A percentile compares a stretch with the other conserved stretches of the same genome.
Conservation (phyloP, 225 moss, liverwort and hornwort species). For the Bryum argenteum region DNA sequence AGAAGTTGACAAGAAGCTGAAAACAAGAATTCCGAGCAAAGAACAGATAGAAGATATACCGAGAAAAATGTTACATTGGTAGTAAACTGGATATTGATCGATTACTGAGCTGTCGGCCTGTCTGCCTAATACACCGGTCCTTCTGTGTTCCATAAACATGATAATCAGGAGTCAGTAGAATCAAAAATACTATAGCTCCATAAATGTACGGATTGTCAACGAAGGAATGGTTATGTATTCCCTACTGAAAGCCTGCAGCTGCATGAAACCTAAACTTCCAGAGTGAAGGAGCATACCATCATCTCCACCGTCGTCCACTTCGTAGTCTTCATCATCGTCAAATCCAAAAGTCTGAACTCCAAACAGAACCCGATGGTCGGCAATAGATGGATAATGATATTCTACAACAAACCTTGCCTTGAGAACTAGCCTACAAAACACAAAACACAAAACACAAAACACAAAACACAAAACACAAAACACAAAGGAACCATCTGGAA, state of each 20-base stretch:
- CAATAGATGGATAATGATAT: conserved; percentile 19
- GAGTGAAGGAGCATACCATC: conserved; percentile 46
- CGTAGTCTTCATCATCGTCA: conserved; percentile 65
- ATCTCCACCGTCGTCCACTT: conserved; percentile 60
- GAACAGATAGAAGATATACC: conserved; percentile 22
- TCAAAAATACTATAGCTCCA: neutral
- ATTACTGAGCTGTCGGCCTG: neutral
- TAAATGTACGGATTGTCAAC: conserved; percentile 8
- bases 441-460: no score
- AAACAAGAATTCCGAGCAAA: conserved; percentile 8
- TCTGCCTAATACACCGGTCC: conserved; percentile 41
- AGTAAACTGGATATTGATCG: neutral
- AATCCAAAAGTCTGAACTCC: conserved; percentile 53
- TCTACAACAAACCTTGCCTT: conserved; percentile 10
- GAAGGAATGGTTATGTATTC: neutral
- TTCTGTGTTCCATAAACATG: conserved; percentile 38
- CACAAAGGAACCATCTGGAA: conserved; percentile 7
- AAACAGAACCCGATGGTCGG: conserved; percentile 17
- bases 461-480: no score
- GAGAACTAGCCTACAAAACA: no score
- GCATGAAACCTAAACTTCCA: neutral
- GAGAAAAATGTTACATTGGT: neutral
- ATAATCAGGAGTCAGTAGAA: conserved; percentile 22
- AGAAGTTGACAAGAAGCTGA: conserved; percentile 5
- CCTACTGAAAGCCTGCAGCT: neutral